Evolutionary conservation across 2,329 filamentous ascomycete species (phyloP).

Genomic region (Colletotrichum gigasporum): DNA sequence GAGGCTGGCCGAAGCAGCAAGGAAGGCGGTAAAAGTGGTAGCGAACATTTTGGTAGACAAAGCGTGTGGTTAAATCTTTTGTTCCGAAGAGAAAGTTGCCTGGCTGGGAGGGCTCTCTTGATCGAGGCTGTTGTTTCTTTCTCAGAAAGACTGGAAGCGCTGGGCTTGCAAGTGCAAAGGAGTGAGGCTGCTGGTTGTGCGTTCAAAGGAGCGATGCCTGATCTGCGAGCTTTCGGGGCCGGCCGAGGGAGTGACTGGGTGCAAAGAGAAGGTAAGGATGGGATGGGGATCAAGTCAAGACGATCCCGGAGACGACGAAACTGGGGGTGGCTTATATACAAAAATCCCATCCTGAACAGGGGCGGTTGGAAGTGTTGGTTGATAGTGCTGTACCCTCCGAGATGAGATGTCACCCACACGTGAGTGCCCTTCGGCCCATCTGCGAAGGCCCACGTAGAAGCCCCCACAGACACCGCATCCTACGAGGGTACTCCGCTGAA

Average conservation of each 20-base stretch:
- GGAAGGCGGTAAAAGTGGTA: conserved; percentile 40
- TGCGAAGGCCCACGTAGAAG: conserved; percentile 23
- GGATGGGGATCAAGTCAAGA: conserved; percentile 27
- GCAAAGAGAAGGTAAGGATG: background rate
- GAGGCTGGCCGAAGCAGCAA: conserved; percentile 39
- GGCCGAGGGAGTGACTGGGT: conserved; percentile 25
- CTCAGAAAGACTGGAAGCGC: conserved; percentile 15
- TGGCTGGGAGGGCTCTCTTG: conserved; percentile 2
- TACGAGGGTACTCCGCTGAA: conserved; percentile 4
- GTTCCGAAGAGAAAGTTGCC: background rate
- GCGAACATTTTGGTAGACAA: conserved; percentile 35
- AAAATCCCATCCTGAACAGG: conserved; percentile 4
- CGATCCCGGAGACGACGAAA: background rate
- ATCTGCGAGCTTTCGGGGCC: conserved; percentile 30
- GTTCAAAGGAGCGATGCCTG: conserved; percentile 25
- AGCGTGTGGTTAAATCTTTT: background rate
- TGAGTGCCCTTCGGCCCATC: conserved; percentile 19
- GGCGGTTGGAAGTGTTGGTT: conserved; percentile 15
- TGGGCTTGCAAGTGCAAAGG: conserved; percentile 27
- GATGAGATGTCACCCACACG: conserved; percentile 24
- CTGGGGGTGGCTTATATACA: conserved; percentile 24
- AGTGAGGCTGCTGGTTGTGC: conserved; percentile 24
- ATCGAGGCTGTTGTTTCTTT: conserved; percentile 1
- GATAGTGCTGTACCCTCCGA: conserved; percentile 5
- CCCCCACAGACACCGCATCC: conserved; percentile 17